A percentile compares a stretch with the other conserved stretches of the same genome.
Conservation (phyloP, 1,139 yeast species). For the Lodderomyces metapsilosis region DNA sequence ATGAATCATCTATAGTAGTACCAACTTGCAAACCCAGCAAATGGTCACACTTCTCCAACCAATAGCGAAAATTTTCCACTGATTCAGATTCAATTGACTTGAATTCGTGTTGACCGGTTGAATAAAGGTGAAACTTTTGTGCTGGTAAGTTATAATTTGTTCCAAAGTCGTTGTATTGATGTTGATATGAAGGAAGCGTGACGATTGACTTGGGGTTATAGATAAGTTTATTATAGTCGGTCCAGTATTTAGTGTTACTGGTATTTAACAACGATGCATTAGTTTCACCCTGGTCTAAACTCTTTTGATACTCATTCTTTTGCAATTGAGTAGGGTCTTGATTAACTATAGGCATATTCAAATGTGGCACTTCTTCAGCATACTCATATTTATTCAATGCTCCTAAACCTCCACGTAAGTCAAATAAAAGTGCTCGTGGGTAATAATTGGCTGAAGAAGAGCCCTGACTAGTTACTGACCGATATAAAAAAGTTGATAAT, state of each 20-base stretch:
- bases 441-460: constrained; percentile 52
- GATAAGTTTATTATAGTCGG: constrained; percentile 72
- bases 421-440: constrained; percentile 82
- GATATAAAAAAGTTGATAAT: constrained; percentile 30
- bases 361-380: constrained; percentile 22
- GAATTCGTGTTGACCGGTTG: constrained; percentile 33
- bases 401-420: constrained; percentile 66
- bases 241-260: constrained; percentile 65
- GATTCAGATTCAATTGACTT: constrained; percentile 22
- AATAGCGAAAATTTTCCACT: constrained; percentile 53
- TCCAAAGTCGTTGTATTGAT: constrained; percentile 21
- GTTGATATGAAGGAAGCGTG: constrained; percentile 52
- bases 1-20: constrained; percentile 70
- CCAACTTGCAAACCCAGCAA: constrained; percentile 68
- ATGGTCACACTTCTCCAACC: constrained; percentile 76
- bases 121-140: constrained; percentile 25
- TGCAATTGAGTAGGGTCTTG: constrained; percentile 7
- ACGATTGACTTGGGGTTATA: constrained; percentile 62
- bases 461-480: constrained; percentile 38
- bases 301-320: constrained; percentile 59
- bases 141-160: constrained; percentile 30
- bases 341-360: constrained; percentile 7
- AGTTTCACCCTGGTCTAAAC: constrained; percentile 55
- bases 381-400: constrained; percentile 56
- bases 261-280: constrained; percentile 28